These are phyloP conservation scores for Skeletonema potamos DNA, from an alignment of 108 stramenopile genomes.

Conservation along the genomic window DNA sequence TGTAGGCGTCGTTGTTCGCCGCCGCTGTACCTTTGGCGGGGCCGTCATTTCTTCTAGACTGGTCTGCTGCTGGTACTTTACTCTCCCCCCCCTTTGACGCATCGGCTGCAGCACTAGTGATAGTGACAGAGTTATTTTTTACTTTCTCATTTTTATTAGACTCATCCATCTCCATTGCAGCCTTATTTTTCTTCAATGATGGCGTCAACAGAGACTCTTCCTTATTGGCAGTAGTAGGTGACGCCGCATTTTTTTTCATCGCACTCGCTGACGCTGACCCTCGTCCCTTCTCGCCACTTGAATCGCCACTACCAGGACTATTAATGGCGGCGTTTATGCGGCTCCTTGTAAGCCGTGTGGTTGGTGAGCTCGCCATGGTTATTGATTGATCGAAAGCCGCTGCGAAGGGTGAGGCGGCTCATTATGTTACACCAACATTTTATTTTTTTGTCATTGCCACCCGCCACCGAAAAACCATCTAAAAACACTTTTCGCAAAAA, in stretches of 20 bases:
- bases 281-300: neutral
- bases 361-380: neutral
- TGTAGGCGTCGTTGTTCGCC: neutral
- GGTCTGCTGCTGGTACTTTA: neutral
- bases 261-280: neutral
- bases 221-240: neutral
- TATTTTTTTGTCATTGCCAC: neutral
- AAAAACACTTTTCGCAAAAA: no score
- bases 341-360: neutral
- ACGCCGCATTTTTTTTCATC: neutral
- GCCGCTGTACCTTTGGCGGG: neutral
- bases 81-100: neutral
- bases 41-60: neutral
- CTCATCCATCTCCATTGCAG: neutral
- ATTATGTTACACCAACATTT: neutral
- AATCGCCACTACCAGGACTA: neutral
- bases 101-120: neutral
- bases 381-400: neutral
- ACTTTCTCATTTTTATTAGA: neutral
- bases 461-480: no score
- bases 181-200: neutral
- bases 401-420: no score
- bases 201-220: neutral
- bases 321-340: neutral
- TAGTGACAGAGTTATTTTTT: neutral